Evolutionary conservation across 495 filamentous ascomycete genomes (phyloP), one percentile per base, ranked within the genome.

Genomic region (Penicillium crystallinum): DNA sequence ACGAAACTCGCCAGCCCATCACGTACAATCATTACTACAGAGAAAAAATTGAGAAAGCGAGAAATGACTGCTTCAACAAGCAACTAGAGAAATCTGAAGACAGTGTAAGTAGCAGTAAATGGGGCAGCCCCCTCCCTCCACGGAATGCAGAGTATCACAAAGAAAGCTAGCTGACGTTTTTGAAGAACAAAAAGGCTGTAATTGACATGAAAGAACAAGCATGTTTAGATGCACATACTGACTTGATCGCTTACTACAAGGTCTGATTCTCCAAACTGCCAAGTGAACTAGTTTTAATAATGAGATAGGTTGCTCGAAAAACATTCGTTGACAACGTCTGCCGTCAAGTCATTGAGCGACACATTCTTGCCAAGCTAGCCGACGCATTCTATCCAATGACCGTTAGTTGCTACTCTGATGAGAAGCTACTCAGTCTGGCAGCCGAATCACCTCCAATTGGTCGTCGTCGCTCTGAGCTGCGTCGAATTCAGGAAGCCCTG

Each of bases 21-120:
- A 79, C 73, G 1, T 78, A 78, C 53, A 77, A 77, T 41, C 71
- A 74, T 39, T 74, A 74, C 29, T 79, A 73, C 44, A 75, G 64
- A 0, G 64, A 74, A 27, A 74, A 63, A 1, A 62, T 77, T 36
- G 53, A 67, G n/a, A 68, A 70, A n/a, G 58, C 58, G 1, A 57
- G 68, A 7, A n/a, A 57, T 11, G 59, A 66, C 11, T 30, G 30
- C 0, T 29, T 31, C 0, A 59, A 60, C 19, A 12, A 38, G 2
- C n/a, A 31, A 7, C 38, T 62, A 10, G 22, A 40, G 35, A 31
- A 19, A 1, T 55, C 46, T 5, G n/a, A 58, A 4, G 0, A 47
- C 17, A 34, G 42, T 21, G 47, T 9, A 47, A 27, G 3, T 27
- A 7, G 3, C 7, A 3, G 3, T 27, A 7, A 27, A 3, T 27